These are phyloP conservation scores for Metarhizium humberi DNA, from an alignment of 2,329 filamentous ascomycete species.

Conservation along the genomic window DNA sequence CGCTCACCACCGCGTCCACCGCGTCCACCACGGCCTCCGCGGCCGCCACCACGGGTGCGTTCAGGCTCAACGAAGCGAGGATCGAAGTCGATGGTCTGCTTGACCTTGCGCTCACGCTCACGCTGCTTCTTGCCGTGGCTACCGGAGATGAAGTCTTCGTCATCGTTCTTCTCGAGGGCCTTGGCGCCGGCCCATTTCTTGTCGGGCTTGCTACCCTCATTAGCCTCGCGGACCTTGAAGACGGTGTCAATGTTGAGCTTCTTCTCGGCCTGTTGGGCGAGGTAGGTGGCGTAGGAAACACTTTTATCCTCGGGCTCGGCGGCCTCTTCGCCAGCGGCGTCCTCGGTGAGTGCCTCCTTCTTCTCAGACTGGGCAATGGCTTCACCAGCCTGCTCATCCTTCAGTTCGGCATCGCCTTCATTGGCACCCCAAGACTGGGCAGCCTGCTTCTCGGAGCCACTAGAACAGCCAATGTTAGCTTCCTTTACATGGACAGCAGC, in stretches of 20 bases:
- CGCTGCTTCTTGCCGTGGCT: conserved; percentile 69
- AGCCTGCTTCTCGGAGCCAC: conserved; percentile 78
- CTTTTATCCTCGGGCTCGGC: conserved; percentile 73
- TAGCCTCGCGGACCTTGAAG: conserved; percentile 74
- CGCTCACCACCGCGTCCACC: conserved; percentile 41
- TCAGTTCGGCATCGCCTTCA: conserved; percentile 74
- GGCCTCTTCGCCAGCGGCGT: conserved; percentile 34
- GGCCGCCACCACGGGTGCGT: conserved; percentile 43
- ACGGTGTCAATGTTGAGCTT: conserved; percentile 57
- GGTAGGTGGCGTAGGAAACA: conserved; percentile 85
- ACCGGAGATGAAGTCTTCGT: conserved; percentile 70
- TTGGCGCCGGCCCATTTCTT: conserved; percentile 93
- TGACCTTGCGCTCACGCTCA: conserved; percentile 85
- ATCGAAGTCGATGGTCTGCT: conserved; percentile 83
- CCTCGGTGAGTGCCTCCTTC: conserved; percentile 55
- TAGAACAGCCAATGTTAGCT: conserved; percentile 23
- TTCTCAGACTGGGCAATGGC: conserved; percentile 79
- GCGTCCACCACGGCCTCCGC: conserved; percentile 41
- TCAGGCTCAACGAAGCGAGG: conserved; percentile 69
- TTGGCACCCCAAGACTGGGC: conserved; percentile 82
- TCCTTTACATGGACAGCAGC: background rate
- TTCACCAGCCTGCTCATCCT: conserved; percentile 86
- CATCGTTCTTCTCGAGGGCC: conserved; percentile 53
- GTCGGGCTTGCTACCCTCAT: conserved; percentile 79
- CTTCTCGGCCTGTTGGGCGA: conserved; percentile 64